Conservation (phyloP, 140 eudicot genomes). For the Ambrosia hybrid region DNA sequence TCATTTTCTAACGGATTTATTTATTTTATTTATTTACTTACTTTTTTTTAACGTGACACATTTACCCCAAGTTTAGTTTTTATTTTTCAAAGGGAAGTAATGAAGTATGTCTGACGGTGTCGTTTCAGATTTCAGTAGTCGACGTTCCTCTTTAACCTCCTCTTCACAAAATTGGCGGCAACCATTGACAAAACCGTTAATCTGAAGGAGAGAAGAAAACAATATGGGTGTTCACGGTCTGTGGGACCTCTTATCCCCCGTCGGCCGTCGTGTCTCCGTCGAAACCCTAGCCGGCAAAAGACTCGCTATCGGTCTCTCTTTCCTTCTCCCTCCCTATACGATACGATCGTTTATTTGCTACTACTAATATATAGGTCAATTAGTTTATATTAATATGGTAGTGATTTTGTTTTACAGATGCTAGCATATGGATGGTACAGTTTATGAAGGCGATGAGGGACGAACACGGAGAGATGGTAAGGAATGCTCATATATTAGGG, state of each 20-base stretch:
- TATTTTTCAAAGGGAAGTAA: neutral
- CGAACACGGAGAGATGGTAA: constrained; percentile 90
- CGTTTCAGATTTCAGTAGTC: constrained; percentile 21
- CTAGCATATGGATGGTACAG: constrained; percentile 97
- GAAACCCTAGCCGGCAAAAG: constrained; percentile 89
- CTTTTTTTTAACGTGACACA: too few species aligned
- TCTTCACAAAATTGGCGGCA: constrained; percentile 43
- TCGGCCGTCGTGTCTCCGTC: constrained; percentile 95
- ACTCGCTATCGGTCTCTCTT: constrained; percentile 67
- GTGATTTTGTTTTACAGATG: constrained; percentile 47
- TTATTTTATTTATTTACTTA: too few species aligned
- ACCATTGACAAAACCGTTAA: constrained; percentile 15
- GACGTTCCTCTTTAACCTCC: constrained; percentile 1
- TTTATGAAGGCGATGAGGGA: constrained; percentile 97
- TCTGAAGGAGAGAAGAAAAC: constrained; percentile 9
- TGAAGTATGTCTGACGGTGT: constrained; percentile 20
- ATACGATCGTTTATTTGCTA: neutral
- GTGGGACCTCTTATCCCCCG: constrained; percentile 92
- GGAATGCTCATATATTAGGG: constrained; percentile 85
- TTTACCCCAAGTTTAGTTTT: too few species aligned
- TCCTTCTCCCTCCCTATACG: neutral
- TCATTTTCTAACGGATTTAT: too few species aligned
- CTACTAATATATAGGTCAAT: neutral
- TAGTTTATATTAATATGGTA: neutral
- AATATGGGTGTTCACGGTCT: constrained; percentile 89